phyloP scores from a whole-genome alignment of 78 protist genomes.

The Guillardia theta region DNA sequence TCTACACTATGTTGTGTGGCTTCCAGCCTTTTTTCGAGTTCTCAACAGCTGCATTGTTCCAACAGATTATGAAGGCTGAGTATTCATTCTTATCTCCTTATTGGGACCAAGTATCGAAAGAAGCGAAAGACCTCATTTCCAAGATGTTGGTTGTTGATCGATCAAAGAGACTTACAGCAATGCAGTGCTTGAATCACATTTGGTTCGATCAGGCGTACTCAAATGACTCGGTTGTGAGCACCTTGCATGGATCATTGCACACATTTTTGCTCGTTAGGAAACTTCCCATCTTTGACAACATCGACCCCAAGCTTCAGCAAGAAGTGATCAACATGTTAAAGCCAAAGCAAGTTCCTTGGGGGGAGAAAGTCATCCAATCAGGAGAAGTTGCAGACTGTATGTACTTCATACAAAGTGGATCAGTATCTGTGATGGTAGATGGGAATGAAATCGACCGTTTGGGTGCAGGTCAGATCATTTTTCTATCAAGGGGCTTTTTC shows the following conservation, averaged over 20 bases:
- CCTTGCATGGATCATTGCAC: background rate
- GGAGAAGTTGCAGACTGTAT: conserved; percentile 8
- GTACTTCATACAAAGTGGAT: background rate
- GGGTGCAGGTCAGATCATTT: background rate
- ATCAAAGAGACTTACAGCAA: conserved; percentile 9
- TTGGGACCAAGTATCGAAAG: conserved; percentile 73
- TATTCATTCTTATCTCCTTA: conserved; percentile 83
- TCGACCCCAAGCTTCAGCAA: conserved; percentile 18
- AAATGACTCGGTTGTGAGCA: background rate
- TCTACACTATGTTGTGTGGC: conserved; percentile 74
- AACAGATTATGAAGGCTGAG: conserved; percentile 76
- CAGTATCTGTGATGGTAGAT: background rate
- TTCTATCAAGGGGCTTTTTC: too few species aligned
- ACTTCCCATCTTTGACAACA: conserved; percentile 35
- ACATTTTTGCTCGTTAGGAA: conserved; percentile 7
- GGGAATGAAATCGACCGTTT: background rate
- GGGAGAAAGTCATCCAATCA: background rate
- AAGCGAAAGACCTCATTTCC: conserved; percentile 1
- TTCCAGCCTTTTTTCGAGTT: conserved; percentile 87
- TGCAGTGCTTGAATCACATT: conserved; percentile 26
- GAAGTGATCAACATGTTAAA: background rate
- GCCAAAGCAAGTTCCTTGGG: background rate
- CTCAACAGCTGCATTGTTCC: conserved; percentile 77
- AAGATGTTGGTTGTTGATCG: conserved; percentile 39
- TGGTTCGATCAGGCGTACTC: background rate